Conservation (phyloP, 306 rosid species). For the Elaeagnus macrophylla region DNA sequence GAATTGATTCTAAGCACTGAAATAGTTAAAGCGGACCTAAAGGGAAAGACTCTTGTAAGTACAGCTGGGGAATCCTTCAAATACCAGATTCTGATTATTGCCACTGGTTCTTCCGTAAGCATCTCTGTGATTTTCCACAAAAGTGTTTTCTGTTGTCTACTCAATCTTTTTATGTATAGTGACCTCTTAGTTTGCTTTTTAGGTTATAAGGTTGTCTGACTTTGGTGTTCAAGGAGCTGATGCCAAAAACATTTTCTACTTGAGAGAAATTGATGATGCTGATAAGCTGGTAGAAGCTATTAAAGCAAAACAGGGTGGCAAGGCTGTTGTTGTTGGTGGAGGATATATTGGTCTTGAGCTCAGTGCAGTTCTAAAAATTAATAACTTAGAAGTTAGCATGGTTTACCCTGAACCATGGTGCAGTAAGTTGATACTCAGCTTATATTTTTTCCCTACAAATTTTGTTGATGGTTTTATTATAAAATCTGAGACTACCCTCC, state of each 20-base stretch:
- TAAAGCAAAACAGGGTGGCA: constrained; percentile 19
- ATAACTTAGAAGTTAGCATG: constrained; percentile 34
- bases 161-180: constrained; percentile 10
- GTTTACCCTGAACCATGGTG: constrained; percentile 23
- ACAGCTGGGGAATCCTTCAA: constrained; percentile 17
- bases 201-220: constrained; percentile 48
- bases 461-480: too few species aligned
- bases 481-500: too few species aligned
- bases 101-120: constrained; percentile 33
- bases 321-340: constrained; percentile 40
- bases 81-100: constrained; percentile 29
- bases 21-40: constrained; percentile 21
- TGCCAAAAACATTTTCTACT: constrained; percentile 33
- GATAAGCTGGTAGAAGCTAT: constrained; percentile 24
- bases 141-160: constrained; percentile 1
- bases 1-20: constrained; percentile 31
- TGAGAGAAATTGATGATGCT: constrained; percentile 41
- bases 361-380: constrained; percentile 31
- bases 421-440: neutral
- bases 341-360: constrained; percentile 47
- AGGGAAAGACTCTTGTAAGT: constrained; percentile 20
- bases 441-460: too few species aligned
- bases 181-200: constrained; percentile 14
- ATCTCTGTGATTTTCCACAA: constrained; percentile 9
- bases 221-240: constrained; percentile 25